A percentile compares a stretch with the other conserved stretches of the same genome.
phyloP scores from a whole-genome alignment of 805 yeast species.

The Ogataea nitratoaversa region DNA sequence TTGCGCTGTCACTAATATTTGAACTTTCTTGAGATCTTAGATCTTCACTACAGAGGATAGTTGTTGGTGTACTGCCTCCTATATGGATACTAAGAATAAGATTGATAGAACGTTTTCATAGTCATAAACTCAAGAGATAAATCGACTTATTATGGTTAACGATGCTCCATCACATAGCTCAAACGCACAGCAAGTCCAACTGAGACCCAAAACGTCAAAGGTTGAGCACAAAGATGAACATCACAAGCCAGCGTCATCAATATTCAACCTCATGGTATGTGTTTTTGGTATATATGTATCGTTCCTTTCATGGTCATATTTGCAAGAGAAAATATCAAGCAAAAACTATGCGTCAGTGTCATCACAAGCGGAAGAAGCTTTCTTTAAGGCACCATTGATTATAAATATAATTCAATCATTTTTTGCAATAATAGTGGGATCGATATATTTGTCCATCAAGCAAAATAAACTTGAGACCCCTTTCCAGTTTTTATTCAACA shows the following conservation, averaged over 20 bases:
- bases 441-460: conserved; percentile 45
- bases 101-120: no score
- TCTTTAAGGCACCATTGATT: conserved; percentile 73
- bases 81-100: no score
- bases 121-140: no score
- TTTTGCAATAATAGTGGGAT: conserved; percentile 69
- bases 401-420: conserved; percentile 71
- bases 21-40: no score
- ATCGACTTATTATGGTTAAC: no score
- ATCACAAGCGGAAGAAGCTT: conserved; percentile 6
- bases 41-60: no score
- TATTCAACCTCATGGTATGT: conserved; percentile 27
- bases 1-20: no score
- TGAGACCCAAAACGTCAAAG: neutral
- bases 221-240: neutral
- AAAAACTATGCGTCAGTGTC: conserved; percentile 55
- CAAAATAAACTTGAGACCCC: conserved; percentile 27
- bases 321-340: conserved; percentile 84
- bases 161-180: no score
- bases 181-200: neutral
- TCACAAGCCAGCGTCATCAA: neutral
- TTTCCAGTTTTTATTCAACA: conserved; percentile 33
- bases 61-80: no score
- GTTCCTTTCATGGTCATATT: conserved; percentile 85
- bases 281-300: conserved; percentile 75